Base-by-base conservation (phyloP, 2,329 filamentous ascomycete species). In the Penicillium nordicum region DNA sequence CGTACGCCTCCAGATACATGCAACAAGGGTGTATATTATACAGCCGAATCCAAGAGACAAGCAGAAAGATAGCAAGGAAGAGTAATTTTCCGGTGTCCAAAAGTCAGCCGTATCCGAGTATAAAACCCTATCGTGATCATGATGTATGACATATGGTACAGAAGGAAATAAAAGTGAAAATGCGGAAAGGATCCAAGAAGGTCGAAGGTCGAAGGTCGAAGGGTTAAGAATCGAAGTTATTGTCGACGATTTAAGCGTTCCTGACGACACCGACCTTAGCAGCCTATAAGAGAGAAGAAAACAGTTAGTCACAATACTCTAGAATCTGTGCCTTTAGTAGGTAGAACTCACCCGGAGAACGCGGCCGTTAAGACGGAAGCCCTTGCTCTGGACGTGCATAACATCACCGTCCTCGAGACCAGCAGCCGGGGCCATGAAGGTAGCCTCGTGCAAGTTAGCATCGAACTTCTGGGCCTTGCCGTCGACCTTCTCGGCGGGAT, bases 221-320 rank as follows among this genome's bases (percentile, higher is more conserved):
- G 44, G 36, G 38, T 50, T 50, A 57, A 52, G 44, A 36, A 48
- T 57, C 48, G 54, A 37, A 41, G 29, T 49, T 60, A 52, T 55
- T 50, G 37, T 42, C 21, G 30, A 23, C 10, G 34, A 51, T 62
- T 73, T 74, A 80, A 51, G 70, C 67, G 79, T 94, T 96, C 84
- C 94, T 96, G 63, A 96, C 92, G 56, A 97, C 92, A 71, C 93
- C 92, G 62, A 97, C 93, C 84, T 97, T 96, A 72, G 93, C 91
- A 62, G 93, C 91, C 76, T 79, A 27, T 55, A 30, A 57, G 8
- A 49, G 45, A 58, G 49, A 52, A 60, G 50, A 65, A 45, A 42
- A 57, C 21, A 54, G 42, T 57, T 21, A 53, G 44, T 44, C 40
- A 53, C 16, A 40, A 43, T n/a, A 34, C 14, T 45, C 18, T 7